These are phyloP conservation scores for Cercophora samala DNA, from an alignment of 495 filamentous ascomycete species.

Conservation along the genomic window DNA sequence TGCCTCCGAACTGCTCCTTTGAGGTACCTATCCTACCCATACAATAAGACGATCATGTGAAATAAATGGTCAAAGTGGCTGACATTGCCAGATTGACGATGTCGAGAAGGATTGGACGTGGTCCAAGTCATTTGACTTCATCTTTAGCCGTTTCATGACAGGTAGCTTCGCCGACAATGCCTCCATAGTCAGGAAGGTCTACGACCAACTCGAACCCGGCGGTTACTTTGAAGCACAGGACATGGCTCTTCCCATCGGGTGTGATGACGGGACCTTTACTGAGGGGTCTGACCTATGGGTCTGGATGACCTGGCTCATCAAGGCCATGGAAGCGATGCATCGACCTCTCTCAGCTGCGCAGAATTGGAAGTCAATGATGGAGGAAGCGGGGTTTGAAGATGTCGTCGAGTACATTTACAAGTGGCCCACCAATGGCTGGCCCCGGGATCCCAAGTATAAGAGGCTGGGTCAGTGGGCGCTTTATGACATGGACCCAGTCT, in stretches of 20 bases:
- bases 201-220: constrained; percentile 27
- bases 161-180: constrained; percentile 45
- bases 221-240: constrained; percentile 28
- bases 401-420: constrained; percentile 39
- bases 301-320: constrained; percentile 33
- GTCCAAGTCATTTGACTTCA: constrained; percentile 44
- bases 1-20: background rate
- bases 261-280: constrained; percentile 47
- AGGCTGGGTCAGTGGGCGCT: constrained; percentile 47
- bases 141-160: constrained; percentile 43
- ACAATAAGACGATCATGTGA: background rate
- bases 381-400: constrained; percentile 52
- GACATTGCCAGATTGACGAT: constrained; percentile 36
- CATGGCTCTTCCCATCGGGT: constrained; percentile 42
- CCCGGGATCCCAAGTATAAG: constrained; percentile 52
- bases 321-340: constrained; percentile 24
- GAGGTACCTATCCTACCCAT: background rate
- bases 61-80: background rate
- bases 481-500: background rate
- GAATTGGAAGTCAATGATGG: constrained; percentile 39
- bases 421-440: constrained; percentile 51
- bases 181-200: constrained; percentile 30
- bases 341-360: constrained; percentile 29
- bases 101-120: constrained; percentile 48
- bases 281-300: constrained; percentile 24